Evolutionary conservation across 352 stramenopile genomes (phyloP).

Genomic region (Globisporangium carolinianum): DNA sequence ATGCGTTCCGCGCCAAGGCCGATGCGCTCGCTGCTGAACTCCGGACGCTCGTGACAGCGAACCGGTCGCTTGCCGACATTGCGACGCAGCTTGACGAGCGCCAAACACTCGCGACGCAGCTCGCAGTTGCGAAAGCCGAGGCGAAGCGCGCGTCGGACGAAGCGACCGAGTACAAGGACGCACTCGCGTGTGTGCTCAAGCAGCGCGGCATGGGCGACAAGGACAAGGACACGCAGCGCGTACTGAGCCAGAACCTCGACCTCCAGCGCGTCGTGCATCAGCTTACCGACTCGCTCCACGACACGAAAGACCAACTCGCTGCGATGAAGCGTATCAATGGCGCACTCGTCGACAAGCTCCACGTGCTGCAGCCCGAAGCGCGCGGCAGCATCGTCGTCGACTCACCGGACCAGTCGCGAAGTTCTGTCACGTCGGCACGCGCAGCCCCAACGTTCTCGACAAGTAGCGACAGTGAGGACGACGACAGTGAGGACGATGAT

Average conservation of each 20-base stretch:
- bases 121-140: constrained; percentile 47
- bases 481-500: constrained; percentile 32
- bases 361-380: constrained; percentile 42
- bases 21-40: constrained; percentile 51
- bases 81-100: constrained; percentile 49
- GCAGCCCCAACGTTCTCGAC: constrained; percentile 40
- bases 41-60: constrained; percentile 39
- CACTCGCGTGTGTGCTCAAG: constrained; percentile 36
- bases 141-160: constrained; percentile 46
- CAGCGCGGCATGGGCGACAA: constrained; percentile 54
- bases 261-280: constrained; percentile 69
- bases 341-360: constrained; percentile 57
- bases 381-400: constrained; percentile 44
- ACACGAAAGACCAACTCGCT: constrained; percentile 61
- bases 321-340: constrained; percentile 73
- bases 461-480: constrained; percentile 43
- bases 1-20: constrained; percentile 47
- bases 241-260: constrained; percentile 57
- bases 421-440: constrained; percentile 24
- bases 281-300: constrained; percentile 62
- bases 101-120: constrained; percentile 40
- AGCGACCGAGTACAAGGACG: constrained; percentile 49
- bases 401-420: constrained; percentile 25
- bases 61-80: constrained; percentile 47
- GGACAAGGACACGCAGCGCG: constrained; percentile 52